Percentiles rank a stretch among this genome's conserved stretches.
phyloP scores from a whole-genome alignment of 345 rosid species.

The Durio zibethinus region DNA sequence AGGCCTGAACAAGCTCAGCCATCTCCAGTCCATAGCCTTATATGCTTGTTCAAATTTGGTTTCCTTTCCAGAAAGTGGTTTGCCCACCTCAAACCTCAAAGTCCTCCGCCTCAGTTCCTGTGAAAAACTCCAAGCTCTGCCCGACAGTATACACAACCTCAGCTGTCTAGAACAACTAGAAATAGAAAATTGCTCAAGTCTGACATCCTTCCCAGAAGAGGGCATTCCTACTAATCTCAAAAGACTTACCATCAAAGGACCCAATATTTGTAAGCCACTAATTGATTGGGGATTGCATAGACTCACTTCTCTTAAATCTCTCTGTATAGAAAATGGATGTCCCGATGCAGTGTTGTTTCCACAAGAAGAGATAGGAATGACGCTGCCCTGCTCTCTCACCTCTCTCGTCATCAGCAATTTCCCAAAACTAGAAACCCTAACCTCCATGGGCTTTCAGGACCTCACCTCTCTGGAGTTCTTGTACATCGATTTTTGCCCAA shows the following conservation, averaged over 20 bases:
- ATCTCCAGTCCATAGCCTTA: fast-evolving
- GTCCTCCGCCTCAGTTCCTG: not conserved
- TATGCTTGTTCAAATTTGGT: not conserved
- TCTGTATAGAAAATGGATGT: too few relatives aligned
- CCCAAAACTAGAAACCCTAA: not conserved
- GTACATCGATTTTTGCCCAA: not conserved
- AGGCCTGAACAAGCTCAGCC: not conserved
- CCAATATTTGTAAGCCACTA: too few relatives aligned
- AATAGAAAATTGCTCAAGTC: too few relatives aligned
- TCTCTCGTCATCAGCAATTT: not conserved
- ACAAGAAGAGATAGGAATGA: not conserved
- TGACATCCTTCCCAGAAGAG: too few relatives aligned
- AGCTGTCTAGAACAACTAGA: too few relatives aligned
- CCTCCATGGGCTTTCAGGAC: not conserved
- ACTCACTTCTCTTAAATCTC: too few relatives aligned
- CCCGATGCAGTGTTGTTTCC: too few relatives aligned
- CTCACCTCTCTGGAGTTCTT: not conserved
- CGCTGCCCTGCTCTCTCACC: not conserved
- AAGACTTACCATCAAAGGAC: too few relatives aligned
- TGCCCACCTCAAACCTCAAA: not conserved
- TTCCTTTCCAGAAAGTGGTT: not conserved
- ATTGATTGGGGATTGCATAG: too few relatives aligned
- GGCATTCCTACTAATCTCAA: too few relatives aligned
- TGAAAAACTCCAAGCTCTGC: not conserved
- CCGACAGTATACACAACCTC: not conserved